phyloP scores from a whole-genome alignment of 1,284 basidiomycete genomes.

The Sporisorium graminicola region DNA sequence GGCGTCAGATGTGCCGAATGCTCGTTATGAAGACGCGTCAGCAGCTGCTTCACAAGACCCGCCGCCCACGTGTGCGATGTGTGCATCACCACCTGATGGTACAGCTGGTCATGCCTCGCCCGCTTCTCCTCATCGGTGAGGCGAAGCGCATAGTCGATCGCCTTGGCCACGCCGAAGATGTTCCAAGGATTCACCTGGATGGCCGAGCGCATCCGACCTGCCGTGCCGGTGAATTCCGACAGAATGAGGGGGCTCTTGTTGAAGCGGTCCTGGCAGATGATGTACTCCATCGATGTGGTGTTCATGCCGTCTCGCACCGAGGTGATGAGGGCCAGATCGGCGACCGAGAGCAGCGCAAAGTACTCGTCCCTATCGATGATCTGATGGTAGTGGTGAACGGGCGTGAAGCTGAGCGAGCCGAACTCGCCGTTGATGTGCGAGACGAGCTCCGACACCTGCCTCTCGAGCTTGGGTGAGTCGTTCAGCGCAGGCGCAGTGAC shows the following conservation, averaged over 20 bases:
- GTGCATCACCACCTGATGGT: slow-evolving; percentile 90
- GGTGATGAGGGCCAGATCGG: slow-evolving; percentile 95
- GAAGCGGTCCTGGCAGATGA: slow-evolving; percentile 87
- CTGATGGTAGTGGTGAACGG: slow-evolving; percentile 99
- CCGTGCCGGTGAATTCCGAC: slow-evolving; percentile 98
- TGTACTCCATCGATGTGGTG: slow-evolving; percentile 94
- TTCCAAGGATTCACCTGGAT: slow-evolving; percentile 84
- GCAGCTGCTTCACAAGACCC: slow-evolving; percentile 86
- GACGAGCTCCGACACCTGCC: slow-evolving; percentile 93
- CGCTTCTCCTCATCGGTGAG: slow-evolving; percentile 85
- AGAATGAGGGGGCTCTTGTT: slow-evolving; percentile 85
- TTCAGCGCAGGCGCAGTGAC: slow-evolving; percentile 95
- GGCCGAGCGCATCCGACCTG: slow-evolving; percentile 84
- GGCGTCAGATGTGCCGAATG: slow-evolving; percentile 89
- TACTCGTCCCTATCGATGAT: slow-evolving; percentile 94
- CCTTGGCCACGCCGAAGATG: slow-evolving; percentile 86
- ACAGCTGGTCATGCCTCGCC: slow-evolving; percentile 76
- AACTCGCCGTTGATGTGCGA: slow-evolving; percentile 97
- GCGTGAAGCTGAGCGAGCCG: slow-evolving; percentile 93
- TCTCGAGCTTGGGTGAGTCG: slow-evolving; percentile 92
- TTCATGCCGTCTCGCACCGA: slow-evolving; percentile 98
- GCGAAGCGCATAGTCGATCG: slow-evolving; percentile 87
- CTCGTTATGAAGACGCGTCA: slow-evolving; percentile 83
- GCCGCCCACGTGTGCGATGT: slow-evolving; percentile 97
- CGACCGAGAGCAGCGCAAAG: slow-evolving; percentile 93